Evolutionary conservation across 1,139 yeast species (phyloP).

Genomic region (Arxiozyma telluris): DNA sequence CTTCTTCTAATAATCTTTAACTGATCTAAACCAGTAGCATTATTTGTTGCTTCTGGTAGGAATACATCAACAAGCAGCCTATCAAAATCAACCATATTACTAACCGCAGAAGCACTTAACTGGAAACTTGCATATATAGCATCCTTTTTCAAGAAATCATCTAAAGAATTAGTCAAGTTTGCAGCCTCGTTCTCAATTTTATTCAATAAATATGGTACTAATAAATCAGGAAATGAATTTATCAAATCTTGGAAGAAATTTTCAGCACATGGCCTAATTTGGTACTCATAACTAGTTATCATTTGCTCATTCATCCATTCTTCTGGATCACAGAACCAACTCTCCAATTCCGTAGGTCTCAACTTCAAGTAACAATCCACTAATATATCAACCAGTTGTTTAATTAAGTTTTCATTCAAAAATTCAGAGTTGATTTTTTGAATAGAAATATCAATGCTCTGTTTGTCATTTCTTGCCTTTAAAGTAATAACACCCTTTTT

Average conservation of each 20-base stretch:
- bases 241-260: slow-evolving; percentile 72
- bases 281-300: slow-evolving; percentile 72
- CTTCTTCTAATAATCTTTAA: slow-evolving; percentile 65
- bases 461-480: slow-evolving; percentile 50
- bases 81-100: slow-evolving; percentile 58
- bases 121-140: slow-evolving; percentile 77
- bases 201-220: slow-evolving; percentile 52
- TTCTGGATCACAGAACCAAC: slow-evolving; percentile 82
- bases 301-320: slow-evolving; percentile 85
- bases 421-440: slow-evolving; percentile 43
- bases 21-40: slow-evolving; percentile 17
- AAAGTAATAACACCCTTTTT: slow-evolving; percentile 59
- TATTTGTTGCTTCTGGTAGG: slow-evolving; percentile 50
- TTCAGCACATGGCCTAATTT: slow-evolving; percentile 82
- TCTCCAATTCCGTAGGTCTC: slow-evolving; percentile 65
- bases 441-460: slow-evolving; percentile 53
- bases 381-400: slow-evolving; percentile 53
- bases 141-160: slow-evolving; percentile 61
- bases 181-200: slow-evolving; percentile 45
- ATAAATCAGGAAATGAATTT: slow-evolving; percentile 50
- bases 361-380: slow-evolving; percentile 66
- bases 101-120: slow-evolving; percentile 58
- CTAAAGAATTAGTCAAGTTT: slow-evolving; percentile 31
- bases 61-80: slow-evolving; percentile 48
- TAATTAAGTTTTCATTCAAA: slow-evolving; percentile 49